Percentiles rank a stretch among this genome's conserved stretches.
Evolutionary conservation across 306 rosid genomes (phyloP).

Genomic region (Trichosanthes truncata): DNA sequence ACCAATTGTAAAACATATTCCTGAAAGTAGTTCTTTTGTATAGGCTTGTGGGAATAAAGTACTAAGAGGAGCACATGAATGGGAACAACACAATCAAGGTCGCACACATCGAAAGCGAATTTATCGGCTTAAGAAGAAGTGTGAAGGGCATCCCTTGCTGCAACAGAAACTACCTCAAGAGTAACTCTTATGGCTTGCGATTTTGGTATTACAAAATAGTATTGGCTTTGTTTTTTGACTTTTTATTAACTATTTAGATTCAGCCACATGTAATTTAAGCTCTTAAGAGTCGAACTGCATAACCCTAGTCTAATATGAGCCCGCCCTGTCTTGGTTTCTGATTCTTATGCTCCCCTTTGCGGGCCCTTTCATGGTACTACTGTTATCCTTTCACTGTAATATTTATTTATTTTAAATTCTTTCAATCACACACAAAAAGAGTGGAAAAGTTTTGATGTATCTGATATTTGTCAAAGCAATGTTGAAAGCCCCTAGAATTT

Average conservation of each 20-base stretch:
- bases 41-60: conserved; percentile 82
- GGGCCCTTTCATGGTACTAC: background rate
- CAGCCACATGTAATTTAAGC: background rate
- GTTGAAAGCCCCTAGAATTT: background rate
- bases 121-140: conserved; percentile 45
- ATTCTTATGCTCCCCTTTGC: background rate
- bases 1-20: background rate
- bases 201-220: background rate
- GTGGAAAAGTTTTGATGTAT: background rate
- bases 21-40: background rate
- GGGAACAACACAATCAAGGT: conserved; percentile 82
- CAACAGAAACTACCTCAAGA: conserved; percentile 17
- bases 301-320: background rate
- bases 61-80: conserved; percentile 78
- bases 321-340: background rate
- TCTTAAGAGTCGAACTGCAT: background rate
- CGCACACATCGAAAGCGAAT: conserved; percentile 72
- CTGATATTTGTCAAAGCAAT: background rate
- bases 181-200: background rate
- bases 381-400: background rate
- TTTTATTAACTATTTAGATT: background rate
- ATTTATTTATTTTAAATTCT: background rate
- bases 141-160: conserved; percentile 8
- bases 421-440: background rate
- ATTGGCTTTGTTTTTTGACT: background rate